Evolutionary conservation across 2,329 filamentous ascomycete species (phyloP).

Genomic region (Fusarium pseudograminearum): DNA sequence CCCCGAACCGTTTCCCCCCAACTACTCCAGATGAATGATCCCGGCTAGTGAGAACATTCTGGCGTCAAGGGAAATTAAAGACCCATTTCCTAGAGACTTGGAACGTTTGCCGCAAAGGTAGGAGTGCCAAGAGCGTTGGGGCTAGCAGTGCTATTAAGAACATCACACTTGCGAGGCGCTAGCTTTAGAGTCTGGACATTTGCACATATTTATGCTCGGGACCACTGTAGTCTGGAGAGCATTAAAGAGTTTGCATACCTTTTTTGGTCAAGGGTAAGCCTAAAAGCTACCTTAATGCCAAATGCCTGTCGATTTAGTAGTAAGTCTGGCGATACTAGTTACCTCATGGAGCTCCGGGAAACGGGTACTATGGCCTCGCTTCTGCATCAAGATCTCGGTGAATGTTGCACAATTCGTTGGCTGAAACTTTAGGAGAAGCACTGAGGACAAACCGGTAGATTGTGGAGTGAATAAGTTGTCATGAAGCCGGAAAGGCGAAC

Average conservation of each 20-base stretch:
- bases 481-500: slow-evolving; percentile 22
- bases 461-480: slow-evolving; percentile 18
- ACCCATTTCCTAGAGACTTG: slow-evolving; percentile 2
- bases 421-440: slow-evolving; percentile 11
- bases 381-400: not conserved
- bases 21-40: slow-evolving; percentile 10
- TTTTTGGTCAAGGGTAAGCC: not conserved
- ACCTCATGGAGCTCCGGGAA: not conserved
- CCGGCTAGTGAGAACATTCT: not conserved
- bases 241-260: not conserved
- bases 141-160: not conserved
- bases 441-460: slow-evolving; percentile 1
- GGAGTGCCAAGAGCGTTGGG: slow-evolving; percentile 28
- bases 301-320: not conserved
- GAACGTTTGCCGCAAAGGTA: not conserved
- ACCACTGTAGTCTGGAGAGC: not conserved
- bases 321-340: not conserved
- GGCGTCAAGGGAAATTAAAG: slow-evolving; percentile 12
- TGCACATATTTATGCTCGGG: not conserved
- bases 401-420: slow-evolving; percentile 14
- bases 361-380: not conserved
- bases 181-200: not conserved
- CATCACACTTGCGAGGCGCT: not conserved
- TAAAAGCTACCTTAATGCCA: not conserved
- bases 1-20: slow-evolving; percentile 2